Conservation (phyloP, 306 rosid species). For the Corylus heterophylla region DNA sequence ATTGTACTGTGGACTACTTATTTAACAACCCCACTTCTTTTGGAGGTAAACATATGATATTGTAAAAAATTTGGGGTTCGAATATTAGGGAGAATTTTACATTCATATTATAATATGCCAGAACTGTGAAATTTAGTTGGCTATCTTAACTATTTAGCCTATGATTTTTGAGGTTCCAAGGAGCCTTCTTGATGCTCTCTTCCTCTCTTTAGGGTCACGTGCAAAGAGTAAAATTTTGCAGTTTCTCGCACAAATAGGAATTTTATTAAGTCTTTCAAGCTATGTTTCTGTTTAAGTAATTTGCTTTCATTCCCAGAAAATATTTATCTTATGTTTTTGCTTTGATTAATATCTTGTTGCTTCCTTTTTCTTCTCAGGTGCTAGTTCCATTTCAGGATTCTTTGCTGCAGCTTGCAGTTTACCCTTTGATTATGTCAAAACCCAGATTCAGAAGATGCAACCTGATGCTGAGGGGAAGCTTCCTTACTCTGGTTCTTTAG, state of each 20-base stretch:
- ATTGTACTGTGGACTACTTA: not conserved
- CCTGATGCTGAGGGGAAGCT: slow-evolving; percentile 89
- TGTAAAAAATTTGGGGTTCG: not conserved
- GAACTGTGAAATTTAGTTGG: not conserved
- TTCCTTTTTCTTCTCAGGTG: slow-evolving; percentile 47
- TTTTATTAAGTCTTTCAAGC: not conserved
- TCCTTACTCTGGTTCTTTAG: slow-evolving; percentile 87
- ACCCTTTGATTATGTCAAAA: slow-evolving; percentile 94
- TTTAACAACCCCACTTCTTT: not conserved
- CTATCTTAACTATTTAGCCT: not conserved
- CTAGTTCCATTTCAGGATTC: slow-evolving; percentile 88
- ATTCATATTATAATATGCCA: not conserved
- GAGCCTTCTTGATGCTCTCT: not conserved
- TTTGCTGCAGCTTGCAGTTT: slow-evolving; percentile 96
- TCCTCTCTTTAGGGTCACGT: not conserved
- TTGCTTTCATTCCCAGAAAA: not conserved
- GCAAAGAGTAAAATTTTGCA: too few species aligned
- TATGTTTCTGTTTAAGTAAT: not conserved
- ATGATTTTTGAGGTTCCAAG: not conserved
- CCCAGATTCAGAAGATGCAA: slow-evolving; percentile 98
- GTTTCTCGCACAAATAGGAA: not conserved
- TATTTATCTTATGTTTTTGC: slow-evolving; percentile 6
- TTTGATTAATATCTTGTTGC: slow-evolving; percentile 7
- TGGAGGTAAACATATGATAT: not conserved
- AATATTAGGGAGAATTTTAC: not conserved